Evolutionary conservation across 176 grass and related monocot species (phyloP), one percentile per base, ranked within the genome.

Genomic region (Tuctoria greenei): DNA sequence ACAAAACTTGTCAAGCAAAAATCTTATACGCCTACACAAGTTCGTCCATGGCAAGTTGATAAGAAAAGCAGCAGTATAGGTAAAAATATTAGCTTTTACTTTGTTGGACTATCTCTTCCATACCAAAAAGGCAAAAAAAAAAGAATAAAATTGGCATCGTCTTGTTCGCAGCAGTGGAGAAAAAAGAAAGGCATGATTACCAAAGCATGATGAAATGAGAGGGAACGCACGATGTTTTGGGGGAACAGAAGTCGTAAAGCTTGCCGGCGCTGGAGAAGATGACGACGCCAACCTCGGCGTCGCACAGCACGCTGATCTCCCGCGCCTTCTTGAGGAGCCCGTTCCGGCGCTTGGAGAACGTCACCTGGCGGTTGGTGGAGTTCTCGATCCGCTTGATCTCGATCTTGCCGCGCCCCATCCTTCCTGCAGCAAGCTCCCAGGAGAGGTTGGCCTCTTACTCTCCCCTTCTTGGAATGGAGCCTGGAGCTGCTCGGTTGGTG

Each of bases 351-450:
- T 97, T 97, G 25, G 88, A 89, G 87, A 97, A 97, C 42, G 93
- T 97, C 17, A 93, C 93, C 82, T 93, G 90, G 43, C 90, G 85
- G 70, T 97, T 97, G 71, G 83, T 93, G 26, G 86, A 88, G 90
- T 97, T 97, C 90, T 97, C 93, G 81, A 97, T 97, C 80, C 93
- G 83, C 90, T 91, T 97, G 78, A 97, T 97, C 88, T 97, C 90
- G 61, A 97, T 97, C 90, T 97, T 97, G 6, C 93, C 93, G 10
- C 93, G 88, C 68, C 93, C 93, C 93, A 97, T 94, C 78, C 64
- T 67, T 42, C 40, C 81, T 64, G 13, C 50, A 17, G n/a, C 46
- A 36, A 23, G 21, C 28, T 71, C 51, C 17, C 65, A 76, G 54
- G 49, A 69, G 56, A 12, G 43, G 74, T 4, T 69, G 8, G 62